Evolutionary conservation across 2,329 filamentous ascomycete genomes (phyloP).

Genomic region (Colletotrichum godetiae): DNA sequence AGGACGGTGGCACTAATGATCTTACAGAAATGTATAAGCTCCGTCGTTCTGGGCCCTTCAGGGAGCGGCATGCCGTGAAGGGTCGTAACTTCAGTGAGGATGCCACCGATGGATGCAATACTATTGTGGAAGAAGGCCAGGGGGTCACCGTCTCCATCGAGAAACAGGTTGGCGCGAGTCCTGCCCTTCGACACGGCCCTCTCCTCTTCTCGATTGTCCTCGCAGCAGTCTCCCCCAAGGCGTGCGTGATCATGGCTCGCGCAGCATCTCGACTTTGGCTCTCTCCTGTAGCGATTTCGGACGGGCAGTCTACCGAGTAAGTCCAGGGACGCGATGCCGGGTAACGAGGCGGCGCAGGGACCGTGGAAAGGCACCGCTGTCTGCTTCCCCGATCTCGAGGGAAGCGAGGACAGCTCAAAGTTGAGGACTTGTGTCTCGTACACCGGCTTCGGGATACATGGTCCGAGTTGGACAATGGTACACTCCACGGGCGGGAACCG

Average conservation of each 20-base stretch:
- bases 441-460: constrained; percentile 10
- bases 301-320: background rate
- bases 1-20: background rate
- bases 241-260: background rate
- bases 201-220: background rate
- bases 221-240: background rate
- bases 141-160: constrained; percentile 38
- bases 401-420: constrained; percentile 25
- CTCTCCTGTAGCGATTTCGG: background rate
- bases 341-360: background rate
- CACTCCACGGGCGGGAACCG: constrained; percentile 36
- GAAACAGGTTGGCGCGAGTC: constrained; percentile 28
- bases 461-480: constrained; percentile 21
- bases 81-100: constrained; percentile 46
- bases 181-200: background rate
- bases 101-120: constrained; percentile 35
- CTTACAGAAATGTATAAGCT: constrained; percentile 44
- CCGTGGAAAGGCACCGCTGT: background rate
- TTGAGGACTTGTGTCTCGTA: constrained; percentile 31
- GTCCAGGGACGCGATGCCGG: background rate
- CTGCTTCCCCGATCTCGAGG: constrained; percentile 4
- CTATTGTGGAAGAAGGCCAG: constrained; percentile 36
- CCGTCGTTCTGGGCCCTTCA: constrained; percentile 37
- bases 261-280: background rate
- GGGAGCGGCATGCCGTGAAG: constrained; percentile 48